These are phyloP conservation scores for Ophiocytium majus DNA, from an alignment of 352 stramenopile species.

Conservation along the genomic window DNA sequence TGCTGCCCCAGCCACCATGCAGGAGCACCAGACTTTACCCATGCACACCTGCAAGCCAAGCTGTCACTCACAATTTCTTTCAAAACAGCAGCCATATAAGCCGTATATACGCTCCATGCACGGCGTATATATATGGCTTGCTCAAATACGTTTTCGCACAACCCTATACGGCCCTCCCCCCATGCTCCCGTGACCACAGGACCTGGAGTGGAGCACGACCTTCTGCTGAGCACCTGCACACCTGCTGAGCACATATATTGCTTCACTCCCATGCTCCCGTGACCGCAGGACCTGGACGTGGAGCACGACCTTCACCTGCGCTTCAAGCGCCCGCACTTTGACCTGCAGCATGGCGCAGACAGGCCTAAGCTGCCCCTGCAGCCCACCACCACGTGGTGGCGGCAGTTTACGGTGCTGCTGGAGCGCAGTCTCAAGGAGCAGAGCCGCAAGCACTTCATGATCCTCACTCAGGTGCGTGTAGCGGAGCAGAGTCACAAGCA, in stretches of 20 bases:
- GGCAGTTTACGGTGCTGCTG: constrained; percentile 24
- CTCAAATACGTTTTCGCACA: too few relatives aligned
- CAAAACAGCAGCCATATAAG: too few relatives aligned
- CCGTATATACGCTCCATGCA: too few relatives aligned
- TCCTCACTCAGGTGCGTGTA: constrained; percentile 26
- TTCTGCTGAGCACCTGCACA: background rate
- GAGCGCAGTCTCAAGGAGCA: constrained; percentile 28
- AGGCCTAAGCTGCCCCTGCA: constrained; percentile 7
- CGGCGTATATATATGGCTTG: too few relatives aligned
- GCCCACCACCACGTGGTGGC: background rate
- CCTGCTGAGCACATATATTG: background rate
- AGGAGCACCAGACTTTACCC: too few relatives aligned
- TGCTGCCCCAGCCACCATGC: too few relatives aligned
- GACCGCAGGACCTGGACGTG: background rate
- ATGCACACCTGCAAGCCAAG: too few relatives aligned
- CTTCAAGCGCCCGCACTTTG: constrained; percentile 11
- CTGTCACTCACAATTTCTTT: too few relatives aligned
- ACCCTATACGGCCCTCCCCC: too few relatives aligned
- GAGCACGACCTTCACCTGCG: background rate
- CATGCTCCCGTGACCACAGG: background rate
- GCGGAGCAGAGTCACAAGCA: too few relatives aligned
- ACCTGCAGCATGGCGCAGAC: constrained; percentile 29
- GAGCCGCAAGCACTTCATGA: constrained; percentile 25
- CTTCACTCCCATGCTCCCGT: background rate
- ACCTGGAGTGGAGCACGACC: background rate